These are phyloP conservation scores for Yamadazyma dushanensis DNA, from an alignment of 1,139 yeast species.

Conservation along the genomic window DNA sequence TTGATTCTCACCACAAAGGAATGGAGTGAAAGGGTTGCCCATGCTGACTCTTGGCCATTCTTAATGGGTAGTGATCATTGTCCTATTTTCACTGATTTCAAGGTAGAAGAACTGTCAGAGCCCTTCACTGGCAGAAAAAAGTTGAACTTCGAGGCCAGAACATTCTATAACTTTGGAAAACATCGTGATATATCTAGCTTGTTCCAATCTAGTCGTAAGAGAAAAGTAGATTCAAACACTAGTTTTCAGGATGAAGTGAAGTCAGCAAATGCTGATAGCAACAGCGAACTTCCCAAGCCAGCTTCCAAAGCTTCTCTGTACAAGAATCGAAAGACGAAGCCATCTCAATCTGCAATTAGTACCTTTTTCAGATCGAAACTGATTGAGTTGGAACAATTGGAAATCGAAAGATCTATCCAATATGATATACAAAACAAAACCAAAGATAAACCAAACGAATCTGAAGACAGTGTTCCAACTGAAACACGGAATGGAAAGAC, in stretches of 20 bases:
- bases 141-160: constrained; percentile 58
- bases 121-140: constrained; percentile 3
- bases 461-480: background rate
- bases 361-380: background rate
- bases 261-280: background rate
- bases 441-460: background rate
- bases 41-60: constrained; percentile 67
- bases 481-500: background rate
- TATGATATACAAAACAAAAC: background rate
- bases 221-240: constrained; percentile 8
- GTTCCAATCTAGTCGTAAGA: constrained; percentile 29
- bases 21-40: constrained; percentile 31
- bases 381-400: constrained; percentile 1
- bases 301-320: background rate
- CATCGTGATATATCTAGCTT: constrained; percentile 54
- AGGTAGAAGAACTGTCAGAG: background rate
- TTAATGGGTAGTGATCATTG: constrained; percentile 92
- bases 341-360: background rate
- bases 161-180: constrained; percentile 47
- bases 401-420: background rate
- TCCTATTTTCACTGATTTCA: constrained; percentile 76
- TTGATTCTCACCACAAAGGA: constrained; percentile 53
- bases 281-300: background rate
- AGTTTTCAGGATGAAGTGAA: too few species aligned
- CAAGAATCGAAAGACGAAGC: constrained; percentile 1